These are phyloP conservation scores for Nakazawaea sp. DNA, from an alignment of 805 yeast species.

Conservation along the genomic window DNA sequence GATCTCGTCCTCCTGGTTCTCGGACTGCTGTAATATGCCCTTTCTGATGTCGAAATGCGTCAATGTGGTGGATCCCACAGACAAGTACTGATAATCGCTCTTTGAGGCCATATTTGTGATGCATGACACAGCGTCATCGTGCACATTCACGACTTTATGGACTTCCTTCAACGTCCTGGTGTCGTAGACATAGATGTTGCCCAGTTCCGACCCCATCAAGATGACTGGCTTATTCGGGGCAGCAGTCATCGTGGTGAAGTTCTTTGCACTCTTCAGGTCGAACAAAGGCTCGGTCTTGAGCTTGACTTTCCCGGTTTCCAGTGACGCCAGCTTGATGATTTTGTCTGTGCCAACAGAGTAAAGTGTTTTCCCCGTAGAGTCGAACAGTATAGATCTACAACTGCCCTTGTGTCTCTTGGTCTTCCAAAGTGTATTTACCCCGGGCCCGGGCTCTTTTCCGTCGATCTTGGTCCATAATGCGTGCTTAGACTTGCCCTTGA, in stretches of 20 bases:
- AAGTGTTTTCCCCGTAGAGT: conserved; percentile 49
- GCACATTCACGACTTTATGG: conserved; percentile 46
- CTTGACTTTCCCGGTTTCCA: conserved; percentile 70
- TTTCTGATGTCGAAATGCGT: conserved; percentile 75
- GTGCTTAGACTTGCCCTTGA: background rate
- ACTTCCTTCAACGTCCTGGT: conserved; percentile 43
- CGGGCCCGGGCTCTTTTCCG: conserved; percentile 14
- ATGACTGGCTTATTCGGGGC: conserved; percentile 42
- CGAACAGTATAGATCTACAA: conserved; percentile 67
- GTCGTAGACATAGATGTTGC: conserved; percentile 55
- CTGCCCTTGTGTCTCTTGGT: conserved; percentile 89
- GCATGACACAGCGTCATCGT: conserved; percentile 73
- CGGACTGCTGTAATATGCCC: conserved; percentile 59
- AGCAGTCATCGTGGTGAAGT: conserved; percentile 36
- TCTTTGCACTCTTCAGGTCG: conserved; percentile 7
- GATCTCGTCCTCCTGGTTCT: conserved; percentile 93
- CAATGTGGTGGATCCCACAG: conserved; percentile 78
- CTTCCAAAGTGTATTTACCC: conserved; percentile 52
- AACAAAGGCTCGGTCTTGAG: conserved; percentile 33
- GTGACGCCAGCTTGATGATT: conserved; percentile 64
- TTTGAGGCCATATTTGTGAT: conserved; percentile 63
- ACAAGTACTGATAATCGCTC: conserved; percentile 72
- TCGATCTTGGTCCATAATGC: background rate
- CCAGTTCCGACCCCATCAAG: conserved; percentile 62
- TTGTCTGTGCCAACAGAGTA: conserved; percentile 77